These are phyloP conservation scores for Maudiozyma saulgeensis DNA, from an alignment of 805 yeast species.

Conservation along the genomic window DNA sequence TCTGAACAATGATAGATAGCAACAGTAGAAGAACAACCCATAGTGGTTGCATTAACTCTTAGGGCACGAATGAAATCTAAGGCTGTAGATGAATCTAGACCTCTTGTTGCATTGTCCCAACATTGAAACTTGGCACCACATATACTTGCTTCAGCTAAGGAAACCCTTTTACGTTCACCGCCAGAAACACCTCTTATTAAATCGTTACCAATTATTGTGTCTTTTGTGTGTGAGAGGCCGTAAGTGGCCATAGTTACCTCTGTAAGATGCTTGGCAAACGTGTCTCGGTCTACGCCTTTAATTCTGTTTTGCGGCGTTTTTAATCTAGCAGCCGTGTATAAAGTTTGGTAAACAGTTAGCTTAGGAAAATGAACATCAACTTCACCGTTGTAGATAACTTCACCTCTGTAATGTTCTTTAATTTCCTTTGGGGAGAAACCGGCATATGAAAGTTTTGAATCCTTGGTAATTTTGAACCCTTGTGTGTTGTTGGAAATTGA, in stretches of 20 bases:
- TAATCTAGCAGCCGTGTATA: constrained; percentile 43
- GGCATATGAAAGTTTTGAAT: constrained; percentile 39
- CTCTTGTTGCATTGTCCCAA: constrained; percentile 56
- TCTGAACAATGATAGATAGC: constrained; percentile 43
- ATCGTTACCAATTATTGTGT: constrained; percentile 56
- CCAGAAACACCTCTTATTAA: constrained; percentile 56
- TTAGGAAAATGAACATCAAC: constrained; percentile 29
- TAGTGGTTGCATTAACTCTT: constrained; percentile 40
- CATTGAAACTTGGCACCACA: constrained; percentile 41
- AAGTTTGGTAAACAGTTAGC: constrained; percentile 49
- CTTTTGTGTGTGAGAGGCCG: constrained; percentile 45
- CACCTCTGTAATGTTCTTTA: constrained; percentile 43
- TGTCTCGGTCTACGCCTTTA: constrained; percentile 40
- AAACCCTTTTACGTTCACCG: constrained; percentile 69
- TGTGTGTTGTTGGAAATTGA: constrained; percentile 46
- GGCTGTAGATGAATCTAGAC: constrained; percentile 55
- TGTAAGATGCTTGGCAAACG: constrained; percentile 39
- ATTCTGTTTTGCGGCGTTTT: constrained; percentile 50
- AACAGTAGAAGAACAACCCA: constrained; percentile 43
- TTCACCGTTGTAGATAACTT: constrained; percentile 55
- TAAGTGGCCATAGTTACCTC: constrained; percentile 47
- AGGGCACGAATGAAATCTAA: constrained; percentile 46
- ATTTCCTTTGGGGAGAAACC: constrained; percentile 40
- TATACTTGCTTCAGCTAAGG: constrained; percentile 56
- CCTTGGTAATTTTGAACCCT: constrained; percentile 41